A percentile compares a stretch with the other conserved stretches of the same genome.
Evolutionary conservation across 2,329 filamentous ascomycete genomes (phyloP).

Genomic region (Exophiala spinifera): DNA sequence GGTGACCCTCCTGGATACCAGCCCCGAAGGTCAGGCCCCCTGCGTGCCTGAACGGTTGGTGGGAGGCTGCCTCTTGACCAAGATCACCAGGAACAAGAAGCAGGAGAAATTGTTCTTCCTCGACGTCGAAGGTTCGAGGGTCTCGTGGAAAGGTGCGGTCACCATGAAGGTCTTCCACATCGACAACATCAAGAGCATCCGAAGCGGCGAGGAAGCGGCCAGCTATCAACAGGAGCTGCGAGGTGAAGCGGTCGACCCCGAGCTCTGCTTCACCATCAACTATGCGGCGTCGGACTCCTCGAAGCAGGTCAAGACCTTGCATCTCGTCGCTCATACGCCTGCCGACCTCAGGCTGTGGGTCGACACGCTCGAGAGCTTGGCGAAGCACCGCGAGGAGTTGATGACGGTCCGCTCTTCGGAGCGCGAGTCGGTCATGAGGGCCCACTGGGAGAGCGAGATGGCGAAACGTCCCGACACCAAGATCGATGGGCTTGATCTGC

Average conservation of each 20-base stretch:
- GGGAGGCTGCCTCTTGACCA: conserved; percentile 72
- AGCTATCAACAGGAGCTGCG: conserved; percentile 86
- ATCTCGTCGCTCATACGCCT: conserved; percentile 75
- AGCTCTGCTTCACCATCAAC: conserved; percentile 83
- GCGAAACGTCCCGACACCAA: conserved; percentile 60
- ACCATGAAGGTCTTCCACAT: conserved; percentile 85
- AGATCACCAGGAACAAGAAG: conserved; percentile 79
- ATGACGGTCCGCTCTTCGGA: conserved; percentile 78
- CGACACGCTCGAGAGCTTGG: conserved; percentile 76
- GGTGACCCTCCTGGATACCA: conserved; percentile 34
- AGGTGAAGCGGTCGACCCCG: conserved; percentile 63
- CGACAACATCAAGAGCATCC: conserved; percentile 90
- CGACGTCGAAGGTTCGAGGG: conserved; percentile 78
- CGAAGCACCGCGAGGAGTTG: conserved; percentile 79
- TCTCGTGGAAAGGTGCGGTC: conserved; percentile 78
- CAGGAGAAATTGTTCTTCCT: conserved; percentile 72
- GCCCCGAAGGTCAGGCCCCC: conserved; percentile 51
- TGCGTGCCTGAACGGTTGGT: conserved; percentile 74
- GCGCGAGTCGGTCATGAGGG: conserved; percentile 73
- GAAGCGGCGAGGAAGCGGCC: conserved; percentile 75
- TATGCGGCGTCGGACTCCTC: conserved; percentile 76
- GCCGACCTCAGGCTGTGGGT: conserved; percentile 77
- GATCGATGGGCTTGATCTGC: conserved; percentile 71
- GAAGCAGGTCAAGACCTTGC: conserved; percentile 74
- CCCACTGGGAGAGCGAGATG: conserved; percentile 87